A percentile compares a stretch with the other conserved stretches of the same genome.
These are phyloP conservation scores for Trichosporon inkin DNA, from an alignment of 1,284 basidiomycete species.

Conservation along the genomic window DNA sequence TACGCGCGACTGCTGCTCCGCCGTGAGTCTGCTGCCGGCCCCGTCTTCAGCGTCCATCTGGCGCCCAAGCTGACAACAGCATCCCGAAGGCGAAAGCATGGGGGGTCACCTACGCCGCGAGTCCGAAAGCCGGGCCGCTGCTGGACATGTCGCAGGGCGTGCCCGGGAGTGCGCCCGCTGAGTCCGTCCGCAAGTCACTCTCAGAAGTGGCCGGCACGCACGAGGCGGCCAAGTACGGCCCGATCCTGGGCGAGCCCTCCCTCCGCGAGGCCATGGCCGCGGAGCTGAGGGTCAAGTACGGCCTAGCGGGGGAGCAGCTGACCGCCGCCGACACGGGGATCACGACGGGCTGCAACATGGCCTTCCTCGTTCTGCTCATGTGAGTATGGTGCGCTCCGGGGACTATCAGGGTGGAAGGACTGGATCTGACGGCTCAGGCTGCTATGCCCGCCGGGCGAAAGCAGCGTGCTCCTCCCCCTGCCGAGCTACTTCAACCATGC, in stretches of 20 bases:
- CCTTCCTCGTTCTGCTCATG: conserved; percentile 40
- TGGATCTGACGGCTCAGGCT: conserved; percentile 43
- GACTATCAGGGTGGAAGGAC: neutral
- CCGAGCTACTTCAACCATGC: conserved; percentile 82
- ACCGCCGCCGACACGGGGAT: conserved; percentile 27
- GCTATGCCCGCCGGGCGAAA: conserved; percentile 67
- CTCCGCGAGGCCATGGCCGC: conserved; percentile 60
- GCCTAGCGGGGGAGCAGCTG: conserved; percentile 25
- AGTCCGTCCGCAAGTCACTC: conserved; percentile 57
- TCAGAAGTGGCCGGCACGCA: conserved; percentile 54
- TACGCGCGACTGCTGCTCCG: conserved; percentile 35
- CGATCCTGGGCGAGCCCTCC: conserved; percentile 61
- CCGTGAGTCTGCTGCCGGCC: conserved; percentile 10
- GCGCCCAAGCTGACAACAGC: conserved; percentile 46
- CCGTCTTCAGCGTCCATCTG: neutral
- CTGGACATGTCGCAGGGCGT: conserved; percentile 71
- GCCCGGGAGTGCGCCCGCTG: conserved; percentile 64
- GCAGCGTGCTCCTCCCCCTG: conserved; percentile 66
- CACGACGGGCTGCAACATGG: conserved; percentile 52
- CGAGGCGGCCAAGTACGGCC: conserved; percentile 59
- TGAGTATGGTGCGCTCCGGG: neutral
- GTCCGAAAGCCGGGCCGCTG: conserved; percentile 62
- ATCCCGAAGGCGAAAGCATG: conserved; percentile 68
- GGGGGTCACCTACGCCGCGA: conserved; percentile 63
- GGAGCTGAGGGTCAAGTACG: conserved; percentile 66